These are phyloP conservation scores for Auriscalpium orientale DNA, from an alignment of 768 basidiomycete genomes.

Conservation along the genomic window DNA sequence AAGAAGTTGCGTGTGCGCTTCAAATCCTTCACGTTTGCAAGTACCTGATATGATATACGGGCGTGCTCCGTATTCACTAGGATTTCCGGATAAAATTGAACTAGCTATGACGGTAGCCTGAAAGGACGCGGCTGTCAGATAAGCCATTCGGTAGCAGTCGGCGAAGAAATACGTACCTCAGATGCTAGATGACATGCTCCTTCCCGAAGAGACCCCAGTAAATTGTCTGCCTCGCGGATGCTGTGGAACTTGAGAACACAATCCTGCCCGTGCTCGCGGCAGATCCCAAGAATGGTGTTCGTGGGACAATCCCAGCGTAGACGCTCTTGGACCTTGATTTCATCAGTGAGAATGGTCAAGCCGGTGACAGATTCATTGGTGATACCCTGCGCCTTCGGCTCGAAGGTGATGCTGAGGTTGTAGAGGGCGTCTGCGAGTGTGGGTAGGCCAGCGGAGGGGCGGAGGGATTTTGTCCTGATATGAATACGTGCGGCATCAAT, in stretches of 20 bases:
- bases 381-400: background rate
- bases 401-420: background rate
- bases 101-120: background rate
- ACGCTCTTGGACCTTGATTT: background rate
- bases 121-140: background rate
- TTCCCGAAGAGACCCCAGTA: background rate
- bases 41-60: background rate
- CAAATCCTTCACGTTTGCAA: background rate
- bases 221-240: background rate
- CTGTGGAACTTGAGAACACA: background rate
- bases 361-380: background rate
- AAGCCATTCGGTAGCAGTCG: background rate
- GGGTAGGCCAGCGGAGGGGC: background rate
- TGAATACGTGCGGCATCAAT: background rate
- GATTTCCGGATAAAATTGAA: background rate
- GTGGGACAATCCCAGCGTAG: background rate
- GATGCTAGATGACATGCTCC: background rate
- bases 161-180: background rate
- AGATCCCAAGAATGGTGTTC: slow-evolving; percentile 1
- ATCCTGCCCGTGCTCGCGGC: background rate
- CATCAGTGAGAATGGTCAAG: background rate
- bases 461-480: background rate
- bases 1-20: background rate
- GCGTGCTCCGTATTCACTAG: background rate
- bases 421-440: background rate